Conservation (phyloP, 1,284 basidiomycete species). For the Chondrostereum purpureum region DNA sequence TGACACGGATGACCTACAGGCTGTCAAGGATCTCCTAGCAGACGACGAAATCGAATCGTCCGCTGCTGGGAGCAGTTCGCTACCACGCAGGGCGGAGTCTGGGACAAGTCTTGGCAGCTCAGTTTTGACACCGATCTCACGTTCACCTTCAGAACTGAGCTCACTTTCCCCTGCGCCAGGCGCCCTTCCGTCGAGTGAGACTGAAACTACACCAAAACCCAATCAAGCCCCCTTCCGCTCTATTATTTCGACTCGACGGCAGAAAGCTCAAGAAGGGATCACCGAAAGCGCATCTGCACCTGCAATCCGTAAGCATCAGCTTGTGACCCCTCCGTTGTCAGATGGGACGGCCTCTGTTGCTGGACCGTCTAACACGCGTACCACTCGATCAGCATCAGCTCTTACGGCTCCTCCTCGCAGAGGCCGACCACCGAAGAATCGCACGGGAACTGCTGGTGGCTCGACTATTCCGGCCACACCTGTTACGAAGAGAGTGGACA, state of each 20-base stretch:
- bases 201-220: conserved; percentile 19
- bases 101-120: conserved; percentile 20
- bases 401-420: conserved; percentile 7
- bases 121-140: conserved; percentile 19
- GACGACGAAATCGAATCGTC: conserved; percentile 47
- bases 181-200: conserved; percentile 11
- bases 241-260: conserved; percentile 53
- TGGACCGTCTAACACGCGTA: conserved; percentile 18
- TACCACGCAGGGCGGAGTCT: conserved; percentile 27
- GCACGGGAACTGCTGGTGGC: conserved; percentile 8
- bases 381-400: conserved; percentile 25
- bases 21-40: conserved; percentile 35
- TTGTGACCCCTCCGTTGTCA: conserved; percentile 23
- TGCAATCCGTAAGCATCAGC: conserved; percentile 11
- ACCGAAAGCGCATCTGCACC: conserved; percentile 2
- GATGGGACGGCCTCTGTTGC: conserved; percentile 19
- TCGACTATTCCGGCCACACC: conserved; percentile 10
- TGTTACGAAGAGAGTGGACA: conserved; percentile 16
- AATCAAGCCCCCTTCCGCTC: conserved; percentile 37
- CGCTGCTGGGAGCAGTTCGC: conserved; percentile 40
- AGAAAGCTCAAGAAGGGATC: conserved; percentile 34
- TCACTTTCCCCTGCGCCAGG: conserved; percentile 25
- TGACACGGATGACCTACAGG: conserved; percentile 34
- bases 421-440: conserved; percentile 8
- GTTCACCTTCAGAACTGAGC: conserved; percentile 32